Evolutionary conservation across 2,329 filamentous ascomycete species (phyloP), one percentile per base, ranked within the genome.

Genomic region (Fusarium metavorans): DNA sequence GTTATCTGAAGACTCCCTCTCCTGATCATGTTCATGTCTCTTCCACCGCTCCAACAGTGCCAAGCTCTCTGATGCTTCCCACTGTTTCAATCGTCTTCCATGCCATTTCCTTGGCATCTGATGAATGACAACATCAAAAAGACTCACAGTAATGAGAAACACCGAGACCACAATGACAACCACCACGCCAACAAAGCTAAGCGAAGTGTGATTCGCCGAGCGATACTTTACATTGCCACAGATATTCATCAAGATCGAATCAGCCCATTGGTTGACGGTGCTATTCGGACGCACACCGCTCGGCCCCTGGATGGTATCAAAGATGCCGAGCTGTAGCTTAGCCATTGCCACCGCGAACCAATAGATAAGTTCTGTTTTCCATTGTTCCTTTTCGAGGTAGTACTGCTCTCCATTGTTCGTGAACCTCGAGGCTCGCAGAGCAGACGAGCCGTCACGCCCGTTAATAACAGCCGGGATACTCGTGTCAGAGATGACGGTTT

Each of bases 341-440:
- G 58, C 58, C 58, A 61, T 45, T 18, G 39, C 37, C 58, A 61
- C 30, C 3, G 25, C 37, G 39, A 61, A 61, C 58, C 58, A 61
- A n/a, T 61, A 34, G 9, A 11, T 61, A 5, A 61, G n/a, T 34
- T 61, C 58, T 8, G 58, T 45, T 27, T 61, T 61, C 58, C 58
- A 61, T 16, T 61, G 37, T 20, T 61, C 58, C 8, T 27, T 27
- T 23, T 45, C 58, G 7, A 61, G 58, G 6, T 23, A 34, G 27
- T 20, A 34, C 27, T 61, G 39, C 16, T 43, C n/a, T 9, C 58
- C 58, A 6, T 6, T 9, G 2, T 35, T 30, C 27, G 11, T 23
- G 6, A 7, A 20, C 10, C 58, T 45, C 8, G 58, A 61, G 58
- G 58, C 58, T 45, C 39, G 16, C 30, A 61, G n/a, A 6, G 27